A percentile compares a stretch with the other conserved stretches of the same genome.
Evolutionary conservation across 768 basidiomycete species (phyloP).

Genomic region (Lentinula edodes): DNA sequence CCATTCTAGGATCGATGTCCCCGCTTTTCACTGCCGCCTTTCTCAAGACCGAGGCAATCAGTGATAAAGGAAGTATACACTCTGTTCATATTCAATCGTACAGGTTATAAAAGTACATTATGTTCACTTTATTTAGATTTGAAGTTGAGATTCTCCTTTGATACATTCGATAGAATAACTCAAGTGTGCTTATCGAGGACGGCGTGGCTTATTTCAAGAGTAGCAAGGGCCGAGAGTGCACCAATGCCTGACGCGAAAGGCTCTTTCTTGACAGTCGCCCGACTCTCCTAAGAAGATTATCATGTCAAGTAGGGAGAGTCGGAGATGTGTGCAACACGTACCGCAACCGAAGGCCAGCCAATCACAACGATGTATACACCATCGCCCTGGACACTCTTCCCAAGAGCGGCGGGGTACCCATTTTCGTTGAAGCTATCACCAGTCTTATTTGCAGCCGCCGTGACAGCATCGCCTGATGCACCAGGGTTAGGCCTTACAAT

Average conservation of each 20-base stretch:
- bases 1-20: no score
- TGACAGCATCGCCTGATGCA: neutral
- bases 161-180: neutral
- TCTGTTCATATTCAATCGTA: no score
- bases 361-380: neutral
- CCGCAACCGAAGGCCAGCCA: constrained; percentile 1
- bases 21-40: no score
- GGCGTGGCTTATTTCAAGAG: neutral
- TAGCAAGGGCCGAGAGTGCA: neutral
- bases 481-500: neutral
- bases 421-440: neutral
- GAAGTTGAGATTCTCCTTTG: neutral
- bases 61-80: no score
- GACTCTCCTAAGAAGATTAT: neutral
- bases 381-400: neutral
- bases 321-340: neutral
- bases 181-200: constrained; percentile 1
- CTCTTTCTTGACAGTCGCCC: neutral
- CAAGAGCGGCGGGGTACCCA: neutral
- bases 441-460: neutral
- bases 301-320: neutral
- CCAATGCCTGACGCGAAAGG: neutral
- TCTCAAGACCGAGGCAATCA: no score
- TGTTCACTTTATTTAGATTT: neutral
- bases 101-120: no score